Evolutionary conservation across 495 filamentous ascomycete genomes (phyloP).

Genomic region (Aspergillus asperescens): DNA sequence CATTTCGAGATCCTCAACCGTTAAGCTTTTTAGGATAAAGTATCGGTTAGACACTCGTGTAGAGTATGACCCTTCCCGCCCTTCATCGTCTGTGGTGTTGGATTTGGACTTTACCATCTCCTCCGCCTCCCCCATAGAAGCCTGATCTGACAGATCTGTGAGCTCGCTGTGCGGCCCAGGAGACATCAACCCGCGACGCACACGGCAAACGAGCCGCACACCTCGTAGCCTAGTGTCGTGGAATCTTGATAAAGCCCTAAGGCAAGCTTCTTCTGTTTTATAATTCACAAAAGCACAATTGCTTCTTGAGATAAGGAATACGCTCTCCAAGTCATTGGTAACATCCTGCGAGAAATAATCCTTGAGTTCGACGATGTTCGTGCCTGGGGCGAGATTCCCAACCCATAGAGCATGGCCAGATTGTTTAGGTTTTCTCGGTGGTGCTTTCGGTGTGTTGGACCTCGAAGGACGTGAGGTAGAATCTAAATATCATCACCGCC

Average conservation of each 20-base stretch:
- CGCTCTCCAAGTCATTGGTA: constrained; percentile 71
- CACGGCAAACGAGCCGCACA: constrained; percentile 82
- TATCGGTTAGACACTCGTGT: constrained; percentile 58
- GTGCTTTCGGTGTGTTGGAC: constrained; percentile 45
- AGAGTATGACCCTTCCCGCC: constrained; percentile 3
- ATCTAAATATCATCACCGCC: constrained; percentile 15
- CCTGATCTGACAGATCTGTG: background rate
- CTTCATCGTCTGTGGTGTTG: background rate
- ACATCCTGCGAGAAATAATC: constrained; percentile 86
- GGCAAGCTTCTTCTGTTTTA: constrained; percentile 70
- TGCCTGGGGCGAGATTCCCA: constrained; percentile 82
- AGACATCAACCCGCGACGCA: constrained; percentile 55
- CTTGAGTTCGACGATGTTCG: constrained; percentile 74
- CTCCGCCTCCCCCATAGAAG: constrained; percentile 2
- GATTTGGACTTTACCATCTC: background rate
- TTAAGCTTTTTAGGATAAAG: constrained; percentile 92
- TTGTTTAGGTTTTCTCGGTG: constrained; percentile 87
- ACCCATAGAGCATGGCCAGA: constrained; percentile 95
- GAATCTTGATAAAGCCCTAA: constrained; percentile 73
- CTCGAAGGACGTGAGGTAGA: constrained; percentile 17
- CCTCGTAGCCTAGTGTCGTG: constrained; percentile 90
- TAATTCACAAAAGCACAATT: constrained; percentile 99
- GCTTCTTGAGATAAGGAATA: constrained; percentile 94
- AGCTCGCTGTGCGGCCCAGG: constrained; percentile 29
- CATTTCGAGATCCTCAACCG: constrained; percentile 88